A percentile compares a stretch with the other conserved stretches of the same genome.
Evolutionary conservation across 202 grass and related monocot genomes (phyloP).

Genomic region (Setaria italica): DNA sequence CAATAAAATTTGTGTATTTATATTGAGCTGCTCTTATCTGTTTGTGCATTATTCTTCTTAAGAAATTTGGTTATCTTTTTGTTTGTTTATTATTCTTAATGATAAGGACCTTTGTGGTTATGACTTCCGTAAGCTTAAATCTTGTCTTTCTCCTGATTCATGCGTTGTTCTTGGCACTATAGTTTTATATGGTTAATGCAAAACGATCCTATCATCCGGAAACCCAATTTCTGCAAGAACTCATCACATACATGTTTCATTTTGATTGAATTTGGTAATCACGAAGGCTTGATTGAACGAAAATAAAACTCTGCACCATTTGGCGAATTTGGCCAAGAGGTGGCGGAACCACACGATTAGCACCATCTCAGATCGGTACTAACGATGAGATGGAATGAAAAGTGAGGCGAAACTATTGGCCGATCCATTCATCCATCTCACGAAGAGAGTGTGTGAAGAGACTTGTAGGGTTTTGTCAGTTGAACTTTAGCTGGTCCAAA

Average conservation of each 20-base stretch:
- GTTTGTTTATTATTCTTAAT: not conserved
- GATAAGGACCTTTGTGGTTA: not conserved
- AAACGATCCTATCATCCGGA: not conserved
- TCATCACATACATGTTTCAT: not conserved
- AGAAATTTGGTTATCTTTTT: slow-evolving; percentile 6
- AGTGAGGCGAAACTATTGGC: not conserved
- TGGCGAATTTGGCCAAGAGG: not conserved
- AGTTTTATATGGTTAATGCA: not conserved
- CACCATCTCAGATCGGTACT: not conserved
- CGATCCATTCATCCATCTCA: not conserved
- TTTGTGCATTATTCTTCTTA: slow-evolving; percentile 29
- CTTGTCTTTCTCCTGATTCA: not conserved
- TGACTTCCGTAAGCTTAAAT: not conserved
- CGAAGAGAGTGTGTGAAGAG: not conserved
- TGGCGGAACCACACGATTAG: no score
- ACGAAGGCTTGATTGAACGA: not conserved
- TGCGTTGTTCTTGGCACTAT: not conserved
- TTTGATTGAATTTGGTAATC: not conserved
- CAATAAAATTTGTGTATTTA: slow-evolving; percentile 52
- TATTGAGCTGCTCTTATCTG: slow-evolving; percentile 3
- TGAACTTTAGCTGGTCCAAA: not conserved
- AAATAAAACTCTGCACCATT: not conserved
- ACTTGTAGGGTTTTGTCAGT: not conserved
- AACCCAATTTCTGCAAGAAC: not conserved
- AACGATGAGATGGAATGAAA: not conserved